These are phyloP conservation scores for Novymonas esmeraldas DNA, from an alignment of 208 protist species.

Conservation along the genomic window DNA sequence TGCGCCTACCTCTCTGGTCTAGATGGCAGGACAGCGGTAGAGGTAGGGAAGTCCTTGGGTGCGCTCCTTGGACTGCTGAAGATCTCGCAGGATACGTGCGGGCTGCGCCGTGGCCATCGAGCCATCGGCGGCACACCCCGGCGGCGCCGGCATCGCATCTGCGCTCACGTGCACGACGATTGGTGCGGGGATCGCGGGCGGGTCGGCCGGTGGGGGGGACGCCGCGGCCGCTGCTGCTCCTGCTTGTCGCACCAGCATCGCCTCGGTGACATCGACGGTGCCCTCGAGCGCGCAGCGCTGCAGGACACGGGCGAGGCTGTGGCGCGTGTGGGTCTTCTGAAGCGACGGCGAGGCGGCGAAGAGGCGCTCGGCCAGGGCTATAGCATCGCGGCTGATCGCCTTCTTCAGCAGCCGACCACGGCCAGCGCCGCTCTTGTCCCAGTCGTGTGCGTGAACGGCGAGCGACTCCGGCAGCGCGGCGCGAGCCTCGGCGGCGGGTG, in stretches of 20 bases:
- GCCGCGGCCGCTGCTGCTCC: constrained; percentile 3
- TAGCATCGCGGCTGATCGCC: constrained; percentile 78
- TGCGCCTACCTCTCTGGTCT: constrained; percentile 10
- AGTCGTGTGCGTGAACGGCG: constrained; percentile 58
- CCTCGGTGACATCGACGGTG: constrained; percentile 45
- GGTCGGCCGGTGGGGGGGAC: neutral
- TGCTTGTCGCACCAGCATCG: constrained; percentile 23
- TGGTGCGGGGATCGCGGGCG: constrained; percentile 39
- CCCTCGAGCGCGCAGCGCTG: constrained; percentile 75
- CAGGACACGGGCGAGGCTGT: constrained; percentile 81
- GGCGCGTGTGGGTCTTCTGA: constrained; percentile 88
- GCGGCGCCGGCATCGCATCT: constrained; percentile 30
- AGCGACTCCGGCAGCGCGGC: constrained; percentile 32
- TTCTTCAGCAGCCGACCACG: constrained; percentile 59
- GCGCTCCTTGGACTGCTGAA: constrained; percentile 85
- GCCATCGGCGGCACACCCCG: constrained; percentile 1
- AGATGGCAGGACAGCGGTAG: constrained; percentile 93
- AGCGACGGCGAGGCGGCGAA: constrained; percentile 78
- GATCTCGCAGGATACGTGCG: constrained; percentile 55
- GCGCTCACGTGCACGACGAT: constrained; percentile 55
- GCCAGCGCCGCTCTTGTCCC: constrained; percentile 52
- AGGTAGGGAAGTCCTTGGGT: constrained; percentile 91
- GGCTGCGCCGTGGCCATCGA: neutral
- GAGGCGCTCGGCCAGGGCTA: constrained; percentile 85
- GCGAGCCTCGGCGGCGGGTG: constrained; percentile 8